phyloP scores from a whole-genome alignment of 768 basidiomycete species.

The Trametes sanguinea region DNA sequence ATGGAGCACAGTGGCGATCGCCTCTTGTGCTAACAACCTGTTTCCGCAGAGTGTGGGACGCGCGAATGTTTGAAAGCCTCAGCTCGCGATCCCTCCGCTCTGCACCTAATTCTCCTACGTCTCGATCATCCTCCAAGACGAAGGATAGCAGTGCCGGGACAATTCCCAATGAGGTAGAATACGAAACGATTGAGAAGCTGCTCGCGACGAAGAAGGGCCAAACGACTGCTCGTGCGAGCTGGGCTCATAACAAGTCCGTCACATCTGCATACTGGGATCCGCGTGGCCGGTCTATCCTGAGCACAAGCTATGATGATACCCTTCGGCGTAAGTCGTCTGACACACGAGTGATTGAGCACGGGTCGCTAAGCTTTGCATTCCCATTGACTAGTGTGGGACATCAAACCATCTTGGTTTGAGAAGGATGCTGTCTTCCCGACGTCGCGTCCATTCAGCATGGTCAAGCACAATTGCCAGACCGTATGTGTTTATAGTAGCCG shows the following conservation, averaged over 20 bases:
- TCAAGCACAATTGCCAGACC: slow-evolving; percentile 80
- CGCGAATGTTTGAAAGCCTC: slow-evolving; percentile 54
- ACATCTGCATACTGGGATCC: slow-evolving; percentile 89
- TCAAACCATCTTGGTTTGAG: slow-evolving; percentile 53
- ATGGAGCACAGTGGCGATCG: not conserved
- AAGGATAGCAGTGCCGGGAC: slow-evolving; percentile 14
- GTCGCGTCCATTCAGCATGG: slow-evolving; percentile 61
- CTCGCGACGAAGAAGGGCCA: slow-evolving; percentile 53
- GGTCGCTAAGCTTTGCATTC: no score
- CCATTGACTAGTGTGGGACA: slow-evolving; percentile 67
- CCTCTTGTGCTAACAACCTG: not conserved
- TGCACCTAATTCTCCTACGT: slow-evolving; percentile 6
- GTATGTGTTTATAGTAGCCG: slow-evolving; percentile 41
- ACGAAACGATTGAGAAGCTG: slow-evolving; percentile 51
- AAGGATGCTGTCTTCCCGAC: slow-evolving; percentile 53
- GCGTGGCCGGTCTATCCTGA: slow-evolving; percentile 74
- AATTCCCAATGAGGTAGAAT: slow-evolving; percentile 35
- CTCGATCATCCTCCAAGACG: slow-evolving; percentile 1
- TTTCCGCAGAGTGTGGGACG: slow-evolving; percentile 74
- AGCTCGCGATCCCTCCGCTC: slow-evolving; percentile 26
- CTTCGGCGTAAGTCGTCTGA: slow-evolving; percentile 56
- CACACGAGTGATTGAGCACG: no score
- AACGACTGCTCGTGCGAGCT: slow-evolving; percentile 61
- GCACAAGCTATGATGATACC: slow-evolving; percentile 83
- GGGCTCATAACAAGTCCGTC: slow-evolving; percentile 72